phyloP scores from a whole-genome alignment of 805 yeast genomes.

The Starmerella apis region DNA sequence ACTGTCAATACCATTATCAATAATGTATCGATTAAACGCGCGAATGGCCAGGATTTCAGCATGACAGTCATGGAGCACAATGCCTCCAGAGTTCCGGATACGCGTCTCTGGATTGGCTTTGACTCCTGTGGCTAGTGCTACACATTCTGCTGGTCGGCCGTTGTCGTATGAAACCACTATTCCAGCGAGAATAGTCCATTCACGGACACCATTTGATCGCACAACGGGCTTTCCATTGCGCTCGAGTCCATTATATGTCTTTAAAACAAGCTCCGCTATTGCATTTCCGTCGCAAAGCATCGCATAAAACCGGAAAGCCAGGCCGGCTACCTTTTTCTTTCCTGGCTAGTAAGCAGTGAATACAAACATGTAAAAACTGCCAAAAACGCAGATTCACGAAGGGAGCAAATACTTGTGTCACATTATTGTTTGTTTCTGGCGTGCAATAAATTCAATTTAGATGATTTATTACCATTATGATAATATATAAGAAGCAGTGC shows the following conservation, averaged over 20 bases:
- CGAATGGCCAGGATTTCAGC: constrained; percentile 75
- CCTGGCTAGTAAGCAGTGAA: not conserved
- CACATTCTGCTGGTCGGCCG: constrained; percentile 27
- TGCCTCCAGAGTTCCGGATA: constrained; percentile 43
- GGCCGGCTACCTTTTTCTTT: not conserved
- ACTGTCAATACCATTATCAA: constrained; percentile 26
- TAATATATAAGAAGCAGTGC: no score
- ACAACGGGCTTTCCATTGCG: constrained; percentile 46
- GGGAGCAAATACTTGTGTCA: not conserved
- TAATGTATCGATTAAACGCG: constrained; percentile 51
- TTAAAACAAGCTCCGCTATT: constrained; percentile 25
- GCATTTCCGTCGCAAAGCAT: constrained; percentile 14
- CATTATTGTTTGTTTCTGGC: not conserved
- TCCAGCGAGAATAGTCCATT: constrained; percentile 81
- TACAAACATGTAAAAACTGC: no score
- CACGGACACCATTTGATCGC: constrained; percentile 54
- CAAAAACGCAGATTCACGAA: no score
- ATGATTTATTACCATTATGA: no score
- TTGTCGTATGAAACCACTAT: constrained; percentile 37
- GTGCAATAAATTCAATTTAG: no score
- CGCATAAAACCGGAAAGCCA: not conserved
- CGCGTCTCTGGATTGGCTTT: constrained; percentile 55
- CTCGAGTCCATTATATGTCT: constrained; percentile 26
- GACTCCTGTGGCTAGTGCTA: constrained; percentile 69
- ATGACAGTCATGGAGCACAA: constrained; percentile 73